Evolutionary conservation across 352 stramenopile genomes (phyloP).

Genomic region (Paralagenidium karlingii): DNA sequence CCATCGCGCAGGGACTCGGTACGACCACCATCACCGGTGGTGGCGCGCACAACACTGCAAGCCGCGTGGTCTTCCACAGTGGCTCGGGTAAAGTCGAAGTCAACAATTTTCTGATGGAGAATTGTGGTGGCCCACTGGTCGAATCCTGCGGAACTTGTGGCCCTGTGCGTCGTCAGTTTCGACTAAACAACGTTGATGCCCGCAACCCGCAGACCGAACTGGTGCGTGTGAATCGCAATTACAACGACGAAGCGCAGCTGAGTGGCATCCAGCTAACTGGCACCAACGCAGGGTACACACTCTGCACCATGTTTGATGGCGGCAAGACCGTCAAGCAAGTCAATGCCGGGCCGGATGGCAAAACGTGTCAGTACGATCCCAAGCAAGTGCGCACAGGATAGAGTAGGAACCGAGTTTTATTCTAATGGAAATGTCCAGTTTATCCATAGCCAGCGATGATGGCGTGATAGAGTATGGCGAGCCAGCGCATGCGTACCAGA

Average conservation of each 20-base stretch:
- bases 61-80: conserved; percentile 30
- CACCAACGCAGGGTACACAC: conserved; percentile 6
- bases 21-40: conserved; percentile 43
- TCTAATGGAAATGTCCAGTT: too few species aligned
- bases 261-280: conserved; percentile 25
- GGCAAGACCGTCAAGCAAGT: conserved; percentile 14
- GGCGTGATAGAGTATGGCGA: conserved; percentile 1
- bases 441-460: background rate
- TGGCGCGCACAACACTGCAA: conserved; percentile 23
- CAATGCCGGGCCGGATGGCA: conserved; percentile 10
- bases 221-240: conserved; percentile 58
- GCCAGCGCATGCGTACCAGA: too few species aligned
- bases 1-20: conserved; percentile 34
- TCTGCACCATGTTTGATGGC: conserved; percentile 15
- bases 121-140: conserved; percentile 26
- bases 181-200: conserved; percentile 30
- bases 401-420: too few species aligned
- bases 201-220: conserved; percentile 38
- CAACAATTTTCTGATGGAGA: conserved; percentile 37
- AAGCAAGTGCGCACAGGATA: too few species aligned
- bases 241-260: conserved; percentile 44
- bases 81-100: conserved; percentile 32
- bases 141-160: conserved; percentile 53
- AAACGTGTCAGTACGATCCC: conserved; percentile 15
- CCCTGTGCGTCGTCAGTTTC: conserved; percentile 35